A percentile compares a stretch with the other conserved stretches of the same genome.
These are phyloP conservation scores for Stephania japonica DNA, from an alignment of 164 flowering plant species.

Conservation along the genomic window DNA sequence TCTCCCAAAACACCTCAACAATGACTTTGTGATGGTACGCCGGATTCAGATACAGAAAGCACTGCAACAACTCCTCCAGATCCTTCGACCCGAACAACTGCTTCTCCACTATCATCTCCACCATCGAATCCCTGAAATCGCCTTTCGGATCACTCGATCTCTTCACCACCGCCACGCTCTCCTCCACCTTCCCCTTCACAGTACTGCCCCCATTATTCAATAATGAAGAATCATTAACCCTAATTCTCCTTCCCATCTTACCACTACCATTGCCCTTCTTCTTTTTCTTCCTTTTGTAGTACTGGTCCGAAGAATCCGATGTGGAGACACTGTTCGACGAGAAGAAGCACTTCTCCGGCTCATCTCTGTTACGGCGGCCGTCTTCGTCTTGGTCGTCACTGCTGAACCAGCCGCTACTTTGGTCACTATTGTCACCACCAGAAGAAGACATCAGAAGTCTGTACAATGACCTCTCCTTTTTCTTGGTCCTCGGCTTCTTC, in stretches of 20 bases:
- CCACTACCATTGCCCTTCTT: not conserved
- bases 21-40: slow-evolving; percentile 53
- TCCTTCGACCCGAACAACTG: slow-evolving; percentile 50
- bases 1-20: slow-evolving; percentile 62
- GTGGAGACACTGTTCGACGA: slow-evolving; percentile 29
- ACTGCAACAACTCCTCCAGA: slow-evolving; percentile 55
- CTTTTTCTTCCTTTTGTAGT: slow-evolving; percentile 4
- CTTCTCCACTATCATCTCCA: slow-evolving; percentile 80
- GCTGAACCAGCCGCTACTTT: slow-evolving; percentile 36
- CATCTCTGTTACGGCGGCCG: slow-evolving; percentile 10
- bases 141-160: slow-evolving; percentile 54
- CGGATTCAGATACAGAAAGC: slow-evolving; percentile 66
- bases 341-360: slow-evolving; percentile 44
- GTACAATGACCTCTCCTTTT: not conserved
- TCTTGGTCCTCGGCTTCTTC: slow-evolving; percentile 8
- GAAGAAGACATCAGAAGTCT: slow-evolving; percentile 14
- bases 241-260: too few relatives aligned
- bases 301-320: slow-evolving; percentile 44
- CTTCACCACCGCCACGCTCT: slow-evolving; percentile 69
- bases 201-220: not conserved
- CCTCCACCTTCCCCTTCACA: slow-evolving; percentile 29
- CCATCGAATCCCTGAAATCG: slow-evolving; percentile 75
- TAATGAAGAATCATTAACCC: too few relatives aligned
- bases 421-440: not conserved
- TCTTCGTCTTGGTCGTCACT: slow-evolving; percentile 44